Percentiles rank a stretch among this genome's conserved stretches.
Evolutionary conservation across 441 rosid species (phyloP).

Genomic region (Gossypium laxum): DNA sequence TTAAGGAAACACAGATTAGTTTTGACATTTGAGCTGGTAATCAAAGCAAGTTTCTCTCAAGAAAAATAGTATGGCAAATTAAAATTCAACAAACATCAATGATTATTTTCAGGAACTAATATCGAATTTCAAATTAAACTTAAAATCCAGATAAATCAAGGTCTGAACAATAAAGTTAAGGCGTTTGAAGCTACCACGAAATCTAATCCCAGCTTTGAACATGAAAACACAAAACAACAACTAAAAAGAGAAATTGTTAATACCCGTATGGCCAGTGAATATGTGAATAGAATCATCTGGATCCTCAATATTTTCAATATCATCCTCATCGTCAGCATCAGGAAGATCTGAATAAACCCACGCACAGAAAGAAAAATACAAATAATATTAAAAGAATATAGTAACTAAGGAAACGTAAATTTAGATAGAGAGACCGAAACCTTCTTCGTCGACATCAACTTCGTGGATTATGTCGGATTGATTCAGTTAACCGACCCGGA

Average conservation of each 20-base stretch:
- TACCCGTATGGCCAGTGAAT: slow-evolving; percentile 80
- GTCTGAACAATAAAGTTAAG: neutral
- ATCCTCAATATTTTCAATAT: slow-evolving; percentile 26
- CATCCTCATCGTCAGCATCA: slow-evolving; percentile 33
- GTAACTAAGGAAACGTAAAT: neutral
- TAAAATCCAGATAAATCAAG: neutral
- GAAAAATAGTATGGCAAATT: neutral
- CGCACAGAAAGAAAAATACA: neutral
- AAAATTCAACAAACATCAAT: neutral
- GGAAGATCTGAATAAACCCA: slow-evolving; percentile 50
- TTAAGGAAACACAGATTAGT: neutral
- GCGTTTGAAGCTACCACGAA: neutral
- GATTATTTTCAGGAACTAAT: neutral
- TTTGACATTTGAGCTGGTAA: neutral
- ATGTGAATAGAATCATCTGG: slow-evolving; percentile 71
- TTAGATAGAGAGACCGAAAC: slow-evolving; percentile 18
- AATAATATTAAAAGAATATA: neutral
- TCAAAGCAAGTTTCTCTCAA: neutral
- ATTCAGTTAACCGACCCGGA: no score
- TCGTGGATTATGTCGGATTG: slow-evolving; percentile 50
- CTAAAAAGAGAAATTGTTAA: neutral
- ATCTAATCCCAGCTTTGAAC: neutral
- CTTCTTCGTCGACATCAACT: slow-evolving; percentile 63
- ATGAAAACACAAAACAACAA: neutral
- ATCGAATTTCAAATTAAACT: neutral